Percentiles rank a stretch among this genome's conserved stretches.
phyloP scores from a whole-genome alignment of 345 rosid genomes.

The Isatis tinctoria region DNA sequence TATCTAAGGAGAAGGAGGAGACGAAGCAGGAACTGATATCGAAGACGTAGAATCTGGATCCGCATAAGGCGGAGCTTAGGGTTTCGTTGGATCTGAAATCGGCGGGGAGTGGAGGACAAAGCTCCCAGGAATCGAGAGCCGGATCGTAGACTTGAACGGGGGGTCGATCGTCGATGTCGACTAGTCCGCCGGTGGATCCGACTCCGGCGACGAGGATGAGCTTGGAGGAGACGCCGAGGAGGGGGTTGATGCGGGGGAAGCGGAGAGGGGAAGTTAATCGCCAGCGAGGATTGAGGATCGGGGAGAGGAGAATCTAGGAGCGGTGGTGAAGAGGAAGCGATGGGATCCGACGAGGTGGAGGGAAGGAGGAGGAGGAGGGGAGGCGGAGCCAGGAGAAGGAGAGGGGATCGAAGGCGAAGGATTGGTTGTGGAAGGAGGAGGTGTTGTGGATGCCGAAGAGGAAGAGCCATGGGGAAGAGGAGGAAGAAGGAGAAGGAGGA shows the following conservation, averaged over 20 bases:
- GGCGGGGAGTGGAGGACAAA: slow-evolving; percentile 67
- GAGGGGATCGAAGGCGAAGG: slow-evolving; percentile 77
- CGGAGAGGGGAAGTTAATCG: slow-evolving; percentile 49
- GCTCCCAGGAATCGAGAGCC: slow-evolving; percentile 54
- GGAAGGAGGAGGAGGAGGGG: slow-evolving; percentile 41
- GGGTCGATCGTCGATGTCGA: slow-evolving; percentile 68
- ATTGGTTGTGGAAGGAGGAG: slow-evolving; percentile 65
- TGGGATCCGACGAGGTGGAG: slow-evolving; percentile 42
- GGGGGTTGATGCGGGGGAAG: slow-evolving; percentile 59
- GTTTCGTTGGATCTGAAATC: slow-evolving; percentile 54
- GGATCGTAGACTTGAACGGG: slow-evolving; percentile 76
- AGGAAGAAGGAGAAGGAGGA: slow-evolving; percentile 17
- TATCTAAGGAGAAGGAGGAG: slow-evolving; percentile 55
- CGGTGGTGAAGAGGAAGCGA: slow-evolving; percentile 70
- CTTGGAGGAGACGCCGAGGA: slow-evolving; percentile 42
- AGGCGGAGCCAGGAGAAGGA: slow-evolving; percentile 69
- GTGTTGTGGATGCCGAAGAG: slow-evolving; percentile 89
- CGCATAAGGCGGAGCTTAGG: slow-evolving; percentile 57
- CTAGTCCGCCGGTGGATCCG: slow-evolving; percentile 59
- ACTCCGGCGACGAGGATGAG: slow-evolving; percentile 78
- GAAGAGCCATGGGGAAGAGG: slow-evolving; percentile 75
- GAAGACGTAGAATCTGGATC: slow-evolving; percentile 52
- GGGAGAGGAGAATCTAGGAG: slow-evolving; percentile 58
- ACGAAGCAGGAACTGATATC: slow-evolving; percentile 53
- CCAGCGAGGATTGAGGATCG: slow-evolving; percentile 48